A percentile compares a stretch with the other conserved stretches of the same genome.
Evolutionary conservation across 768 basidiomycete species (phyloP).

Genomic region (Podaxis sp.): DNA sequence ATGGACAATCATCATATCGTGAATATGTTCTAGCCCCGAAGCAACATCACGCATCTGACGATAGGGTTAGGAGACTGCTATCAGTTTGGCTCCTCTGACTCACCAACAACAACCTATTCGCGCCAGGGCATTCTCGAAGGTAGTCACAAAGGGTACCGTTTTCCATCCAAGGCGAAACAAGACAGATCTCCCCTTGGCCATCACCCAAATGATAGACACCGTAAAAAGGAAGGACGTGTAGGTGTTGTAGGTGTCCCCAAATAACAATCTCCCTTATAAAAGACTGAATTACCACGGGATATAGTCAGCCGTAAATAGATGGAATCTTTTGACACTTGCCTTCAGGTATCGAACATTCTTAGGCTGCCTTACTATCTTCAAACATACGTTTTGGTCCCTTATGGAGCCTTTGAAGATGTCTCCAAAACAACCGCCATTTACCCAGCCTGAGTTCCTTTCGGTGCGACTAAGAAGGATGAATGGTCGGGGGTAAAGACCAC

Average conservation of each 20-base stretch:
- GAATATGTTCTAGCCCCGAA: background rate
- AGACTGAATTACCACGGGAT: no score
- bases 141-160: conserved; percentile 6
- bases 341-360: no score
- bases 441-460: background rate
- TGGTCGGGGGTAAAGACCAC: background rate
- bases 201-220: no score
- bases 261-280: no score
- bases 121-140: background rate
- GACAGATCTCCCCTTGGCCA: no score
- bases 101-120: background rate
- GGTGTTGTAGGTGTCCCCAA: no score
- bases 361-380: conserved; percentile 6
- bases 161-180: no score
- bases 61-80: background rate
- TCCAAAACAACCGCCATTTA: background rate
- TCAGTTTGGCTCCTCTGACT: background rate
- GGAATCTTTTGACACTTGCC: no score
- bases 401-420: conserved; percentile 4
- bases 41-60: background rate
- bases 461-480: background rate
- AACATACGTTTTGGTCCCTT: background rate
- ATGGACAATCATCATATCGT: background rate
- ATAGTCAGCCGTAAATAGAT: no score
- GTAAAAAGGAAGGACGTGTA: no score